phyloP scores from a whole-genome alignment of 495 filamentous ascomycete species.

The Apodospora peruviana region DNA sequence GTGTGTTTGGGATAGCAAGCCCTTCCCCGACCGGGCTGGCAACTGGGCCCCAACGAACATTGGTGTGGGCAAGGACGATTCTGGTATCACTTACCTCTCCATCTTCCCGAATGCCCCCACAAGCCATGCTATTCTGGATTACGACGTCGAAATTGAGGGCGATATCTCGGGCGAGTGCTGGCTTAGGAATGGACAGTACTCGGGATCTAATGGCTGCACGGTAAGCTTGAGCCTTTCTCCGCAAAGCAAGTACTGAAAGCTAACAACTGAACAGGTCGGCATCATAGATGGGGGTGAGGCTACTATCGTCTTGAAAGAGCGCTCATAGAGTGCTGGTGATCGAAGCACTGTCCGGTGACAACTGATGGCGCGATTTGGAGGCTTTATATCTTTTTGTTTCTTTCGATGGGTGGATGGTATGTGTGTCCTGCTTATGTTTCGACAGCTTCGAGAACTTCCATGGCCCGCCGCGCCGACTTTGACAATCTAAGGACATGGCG shows the following conservation, averaged over 20 bases:
- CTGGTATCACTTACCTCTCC: slow-evolving; percentile 70
- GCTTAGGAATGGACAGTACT: slow-evolving; percentile 62
- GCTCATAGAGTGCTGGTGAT: neutral
- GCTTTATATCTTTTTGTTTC: neutral
- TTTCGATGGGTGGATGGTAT: neutral
- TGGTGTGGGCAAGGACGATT: slow-evolving; percentile 63
- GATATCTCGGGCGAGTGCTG: slow-evolving; percentile 63
- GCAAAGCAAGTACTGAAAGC: neutral
- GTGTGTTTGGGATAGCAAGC: slow-evolving; percentile 67
- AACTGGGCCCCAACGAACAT: slow-evolving; percentile 91
- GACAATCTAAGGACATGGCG: slow-evolving; percentile 6
- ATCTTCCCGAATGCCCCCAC: slow-evolving; percentile 65
- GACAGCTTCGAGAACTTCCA: neutral
- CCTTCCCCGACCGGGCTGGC: slow-evolving; percentile 49
- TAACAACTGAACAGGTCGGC: slow-evolving; percentile 30
- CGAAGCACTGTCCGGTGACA: neutral
- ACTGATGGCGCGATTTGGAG: neutral
- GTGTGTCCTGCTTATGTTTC: too few species aligned
- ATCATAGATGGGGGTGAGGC: slow-evolving; percentile 30
- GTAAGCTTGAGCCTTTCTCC: slow-evolving; percentile 40
- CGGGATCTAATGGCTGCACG: slow-evolving; percentile 59
- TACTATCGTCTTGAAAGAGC: slow-evolving; percentile 30
- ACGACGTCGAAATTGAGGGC: slow-evolving; percentile 64
- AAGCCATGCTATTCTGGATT: slow-evolving; percentile 60
- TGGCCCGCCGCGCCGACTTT: neutral